Evolutionary conservation across 2,329 filamentous ascomycete species (phyloP), one percentile per base, ranked within the genome.

Genomic region (Clonostachys rhizophaga): DNA sequence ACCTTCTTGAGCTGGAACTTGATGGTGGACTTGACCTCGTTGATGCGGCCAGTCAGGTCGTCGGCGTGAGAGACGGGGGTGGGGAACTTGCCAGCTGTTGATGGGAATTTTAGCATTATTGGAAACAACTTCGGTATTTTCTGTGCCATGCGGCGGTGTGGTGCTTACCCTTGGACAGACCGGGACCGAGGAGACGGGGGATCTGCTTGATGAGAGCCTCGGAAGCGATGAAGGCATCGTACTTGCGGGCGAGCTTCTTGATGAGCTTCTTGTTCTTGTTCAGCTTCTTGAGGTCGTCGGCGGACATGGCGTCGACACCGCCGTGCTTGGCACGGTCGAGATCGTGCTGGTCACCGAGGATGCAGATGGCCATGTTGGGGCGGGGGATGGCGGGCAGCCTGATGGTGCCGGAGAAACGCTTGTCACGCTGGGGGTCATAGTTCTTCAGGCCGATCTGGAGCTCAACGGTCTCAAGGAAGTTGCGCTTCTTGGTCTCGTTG

Each of bases 251-350:
- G 60, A 99, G 89, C 88, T 99, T 99, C 91, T 99, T 99, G 87
- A 99, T 96, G 68, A 97, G 87, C 88, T 99, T 99, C 89, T 99
- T 97, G 90, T 99, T 99, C 45, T 99, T 99, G 88, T 99, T 99
- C 63, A 99, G 90, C 88, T 99, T 99, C 89, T 99, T 99, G 79
- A 99, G 79, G 77, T 99, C 94, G 67, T 99, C 94, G 59, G 89
- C 77, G 67, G 89, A 95, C 94, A 97, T 97, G 79, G 92, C 91
- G 71, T 99, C 94, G 63, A 97, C 84, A 73, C 91, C 92, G 68
- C 91, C 89, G 83, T 99, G 94, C 87, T 99, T 99, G 70, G 94
- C 92, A 84, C 94, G 91, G 75, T 99, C 94, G 70, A 99, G 95
- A 84, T 99, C 94, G 83, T 97, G 92, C 86, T 83, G 79, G 75